Evolutionary conservation across 2,329 filamentous ascomycete genomes (phyloP).

Genomic region (Aureobasidium sp.): DNA sequence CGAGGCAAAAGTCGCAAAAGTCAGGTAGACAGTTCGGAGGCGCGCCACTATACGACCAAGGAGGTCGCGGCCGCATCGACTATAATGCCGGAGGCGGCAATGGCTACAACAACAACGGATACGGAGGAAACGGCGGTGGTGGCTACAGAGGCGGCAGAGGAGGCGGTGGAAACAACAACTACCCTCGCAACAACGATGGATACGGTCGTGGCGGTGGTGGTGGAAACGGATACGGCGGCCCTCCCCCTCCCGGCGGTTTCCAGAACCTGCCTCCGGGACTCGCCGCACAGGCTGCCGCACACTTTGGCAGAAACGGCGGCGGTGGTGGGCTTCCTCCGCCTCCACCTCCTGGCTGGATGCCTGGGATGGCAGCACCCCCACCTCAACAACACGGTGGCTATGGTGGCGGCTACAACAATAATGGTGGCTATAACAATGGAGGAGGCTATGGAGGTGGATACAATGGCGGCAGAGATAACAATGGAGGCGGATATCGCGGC

Average conservation of each 20-base stretch:
- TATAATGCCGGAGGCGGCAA: constrained; percentile 1
- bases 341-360: constrained; percentile 19
- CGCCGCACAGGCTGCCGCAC: constrained; percentile 28
- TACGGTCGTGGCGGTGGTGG: constrained; percentile 14
- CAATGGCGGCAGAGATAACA: constrained; percentile 18
- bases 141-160: constrained; percentile 18
- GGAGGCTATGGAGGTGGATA: constrained; percentile 18
- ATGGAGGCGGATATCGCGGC: constrained; percentile 6
- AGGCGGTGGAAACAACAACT: constrained; percentile 19
- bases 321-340: constrained; percentile 20
- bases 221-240: constrained; percentile 15
- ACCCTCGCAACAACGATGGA: constrained; percentile 17
- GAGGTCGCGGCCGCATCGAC: constrained; percentile 32
- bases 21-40: constrained; percentile 66
- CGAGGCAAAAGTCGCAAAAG: constrained; percentile 58
- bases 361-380: constrained; percentile 22
- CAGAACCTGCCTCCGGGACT: constrained; percentile 28
- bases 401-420: constrained; percentile 25
- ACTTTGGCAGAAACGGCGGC: constrained; percentile 22
- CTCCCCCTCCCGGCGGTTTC: constrained; percentile 22
- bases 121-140: constrained; percentile 18
- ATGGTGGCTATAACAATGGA: constrained; percentile 15
- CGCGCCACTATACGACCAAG: constrained; percentile 49
- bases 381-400: constrained; percentile 21
- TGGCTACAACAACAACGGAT: constrained; percentile 20